These are phyloP conservation scores for Scheffersomyces lignosus DNA, from an alignment of 805 yeast genomes.

Conservation along the genomic window DNA sequence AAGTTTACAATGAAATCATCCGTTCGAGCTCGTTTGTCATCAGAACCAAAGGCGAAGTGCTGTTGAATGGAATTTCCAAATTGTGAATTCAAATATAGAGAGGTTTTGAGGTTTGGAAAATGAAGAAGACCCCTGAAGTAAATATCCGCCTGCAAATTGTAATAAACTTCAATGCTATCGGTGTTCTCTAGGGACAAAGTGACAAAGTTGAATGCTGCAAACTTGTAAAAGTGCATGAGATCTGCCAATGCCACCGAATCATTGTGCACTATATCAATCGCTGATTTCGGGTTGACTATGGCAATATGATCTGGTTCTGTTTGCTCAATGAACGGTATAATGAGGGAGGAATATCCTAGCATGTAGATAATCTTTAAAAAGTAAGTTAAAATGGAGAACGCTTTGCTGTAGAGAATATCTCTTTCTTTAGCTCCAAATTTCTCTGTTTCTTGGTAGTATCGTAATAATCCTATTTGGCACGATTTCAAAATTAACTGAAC, in stretches of 20 bases:
- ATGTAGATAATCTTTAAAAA: conserved; percentile 16
- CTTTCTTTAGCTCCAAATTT: conserved; percentile 8
- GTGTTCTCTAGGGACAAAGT: conserved; percentile 12
- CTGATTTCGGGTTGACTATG: conserved; percentile 20
- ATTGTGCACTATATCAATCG: conserved; percentile 15
- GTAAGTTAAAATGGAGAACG: conserved; percentile 15
- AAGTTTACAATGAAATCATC: conserved; percentile 8
- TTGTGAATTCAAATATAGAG: conserved; percentile 5
- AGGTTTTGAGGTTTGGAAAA: conserved; percentile 21
- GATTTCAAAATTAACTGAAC: background rate
- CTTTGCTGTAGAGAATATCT: conserved; percentile 1
- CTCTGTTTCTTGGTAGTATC: conserved; percentile 5
- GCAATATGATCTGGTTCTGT: conserved; percentile 2
- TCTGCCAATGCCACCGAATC: conserved; percentile 14
- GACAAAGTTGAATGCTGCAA: conserved; percentile 27
- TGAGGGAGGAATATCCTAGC: conserved; percentile 16
- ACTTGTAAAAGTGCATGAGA: conserved; percentile 25
- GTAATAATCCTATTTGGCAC: conserved; percentile 5
- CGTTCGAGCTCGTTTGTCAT: too few relatives aligned
- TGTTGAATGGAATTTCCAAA: background rate
- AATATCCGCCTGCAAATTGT: conserved; percentile 17
- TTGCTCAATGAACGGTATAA: conserved; percentile 12
- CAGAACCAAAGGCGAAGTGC: background rate
- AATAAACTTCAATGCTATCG: background rate
- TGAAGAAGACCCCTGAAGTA: conserved; percentile 23